Conservation (phyloP, 1,284 basidiomycete species). For the Rhizoctonia solani region DNA sequence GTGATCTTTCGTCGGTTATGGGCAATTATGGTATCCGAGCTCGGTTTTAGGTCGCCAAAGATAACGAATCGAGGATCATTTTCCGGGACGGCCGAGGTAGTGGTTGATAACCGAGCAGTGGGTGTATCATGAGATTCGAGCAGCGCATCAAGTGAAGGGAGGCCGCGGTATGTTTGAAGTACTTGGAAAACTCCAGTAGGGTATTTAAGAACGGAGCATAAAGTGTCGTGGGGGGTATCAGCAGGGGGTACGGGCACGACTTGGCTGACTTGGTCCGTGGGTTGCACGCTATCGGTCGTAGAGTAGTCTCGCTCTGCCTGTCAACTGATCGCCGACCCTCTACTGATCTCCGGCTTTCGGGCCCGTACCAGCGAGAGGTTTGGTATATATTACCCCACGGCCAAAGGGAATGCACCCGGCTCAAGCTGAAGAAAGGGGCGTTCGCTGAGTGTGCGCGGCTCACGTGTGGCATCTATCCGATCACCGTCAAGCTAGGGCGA, state of each 20-base stretch:
- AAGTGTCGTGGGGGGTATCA: constrained; percentile 23
- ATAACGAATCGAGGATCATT: constrained; percentile 87
- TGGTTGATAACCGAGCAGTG: constrained; percentile 31
- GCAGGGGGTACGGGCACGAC: constrained; percentile 5
- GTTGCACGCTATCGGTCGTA: too few relatives aligned
- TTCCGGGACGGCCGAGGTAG: constrained; percentile 61
- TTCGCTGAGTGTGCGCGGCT: constrained; percentile 43
- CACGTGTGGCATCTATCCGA: constrained; percentile 41
- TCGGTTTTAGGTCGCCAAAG: constrained; percentile 66
- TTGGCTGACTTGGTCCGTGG: too few relatives aligned
- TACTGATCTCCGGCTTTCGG: too few relatives aligned
- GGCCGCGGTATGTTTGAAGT: constrained; percentile 75
- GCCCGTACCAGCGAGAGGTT: constrained; percentile 41
- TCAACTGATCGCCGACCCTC: constrained; percentile 1
- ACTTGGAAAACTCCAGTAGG: constrained; percentile 65
- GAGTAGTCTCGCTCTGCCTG: background rate
- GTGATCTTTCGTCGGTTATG: constrained; percentile 41
- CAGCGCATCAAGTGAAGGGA: constrained; percentile 63
- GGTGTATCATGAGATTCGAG: constrained; percentile 53
- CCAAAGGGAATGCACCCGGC: constrained; percentile 60
- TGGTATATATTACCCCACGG: constrained; percentile 64
- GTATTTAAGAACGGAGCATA: constrained; percentile 32
- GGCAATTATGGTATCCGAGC: constrained; percentile 32
- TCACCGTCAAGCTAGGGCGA: background rate
- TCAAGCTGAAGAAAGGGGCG: constrained; percentile 25